Evolutionary conservation across 345 rosid genomes (phyloP).

Genomic region (Hevea brasiliensis): DNA sequence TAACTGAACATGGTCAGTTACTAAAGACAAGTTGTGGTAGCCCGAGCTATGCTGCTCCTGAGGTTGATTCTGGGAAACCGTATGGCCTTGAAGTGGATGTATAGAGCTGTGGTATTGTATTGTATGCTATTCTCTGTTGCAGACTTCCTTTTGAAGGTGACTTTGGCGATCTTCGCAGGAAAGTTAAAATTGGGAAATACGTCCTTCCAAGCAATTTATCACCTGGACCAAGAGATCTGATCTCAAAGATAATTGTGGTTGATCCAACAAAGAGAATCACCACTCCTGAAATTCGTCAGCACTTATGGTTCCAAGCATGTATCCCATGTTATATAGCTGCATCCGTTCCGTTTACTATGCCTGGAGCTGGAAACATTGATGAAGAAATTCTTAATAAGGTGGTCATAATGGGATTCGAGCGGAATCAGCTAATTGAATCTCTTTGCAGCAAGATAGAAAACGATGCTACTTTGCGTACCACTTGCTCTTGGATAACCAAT

Average conservation of each 20-base stretch:
- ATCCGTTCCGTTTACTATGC: conserved; percentile 64
- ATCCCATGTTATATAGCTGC: conserved; percentile 79
- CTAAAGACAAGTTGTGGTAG: conserved; percentile 82
- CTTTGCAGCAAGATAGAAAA: conserved; percentile 64
- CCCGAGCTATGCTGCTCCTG: no score
- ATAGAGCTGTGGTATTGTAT: conserved; percentile 93
- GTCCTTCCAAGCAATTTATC: conserved; percentile 87
- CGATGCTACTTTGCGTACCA: conserved; percentile 22
- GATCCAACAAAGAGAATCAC: conserved; percentile 78
- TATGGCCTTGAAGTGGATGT: conserved; percentile 94
- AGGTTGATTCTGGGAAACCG: conserved; percentile 73
- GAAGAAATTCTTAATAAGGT: conserved; percentile 74
- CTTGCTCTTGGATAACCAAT: no score
- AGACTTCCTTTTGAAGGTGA: conserved; percentile 86
- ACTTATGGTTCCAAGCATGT: conserved; percentile 73
- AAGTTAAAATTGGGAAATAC: conserved; percentile 47
- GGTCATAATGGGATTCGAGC: conserved; percentile 62
- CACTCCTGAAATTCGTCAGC: conserved; percentile 79
- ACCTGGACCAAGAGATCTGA: conserved; percentile 75
- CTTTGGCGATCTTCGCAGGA: conserved; percentile 24
- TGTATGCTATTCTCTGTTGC: conserved; percentile 84
- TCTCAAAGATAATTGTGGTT: conserved; percentile 81
- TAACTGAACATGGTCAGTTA: conserved; percentile 83
- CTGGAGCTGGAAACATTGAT: conserved; percentile 74
- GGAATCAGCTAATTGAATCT: conserved; percentile 62